Conservation (phyloP, 257 asterid genomes). For the Linaria vulgaris region DNA sequence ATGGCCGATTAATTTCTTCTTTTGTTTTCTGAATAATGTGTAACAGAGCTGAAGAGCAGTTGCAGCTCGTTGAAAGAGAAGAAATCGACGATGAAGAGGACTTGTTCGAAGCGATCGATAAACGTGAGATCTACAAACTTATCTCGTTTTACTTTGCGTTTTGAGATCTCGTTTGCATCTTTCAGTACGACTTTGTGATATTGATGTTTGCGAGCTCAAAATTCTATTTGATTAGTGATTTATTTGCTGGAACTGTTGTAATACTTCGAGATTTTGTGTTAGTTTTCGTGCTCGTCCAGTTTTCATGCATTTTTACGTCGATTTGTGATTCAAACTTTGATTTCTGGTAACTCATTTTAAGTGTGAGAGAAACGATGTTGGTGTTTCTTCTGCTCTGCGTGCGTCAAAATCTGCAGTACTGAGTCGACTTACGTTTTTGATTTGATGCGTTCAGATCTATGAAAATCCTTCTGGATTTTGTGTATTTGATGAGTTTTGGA, state of each 20-base stretch:
- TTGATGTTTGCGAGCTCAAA: constrained; percentile 7
- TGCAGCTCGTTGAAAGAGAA: constrained; percentile 88
- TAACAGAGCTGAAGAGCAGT: constrained; percentile 82
- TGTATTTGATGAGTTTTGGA: neutral
- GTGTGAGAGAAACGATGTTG: too few species aligned
- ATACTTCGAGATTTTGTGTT: neutral
- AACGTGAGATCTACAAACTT: constrained; percentile 35
- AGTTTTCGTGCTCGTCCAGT: neutral
- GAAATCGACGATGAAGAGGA: constrained; percentile 92
- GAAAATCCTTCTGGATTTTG: neutral
- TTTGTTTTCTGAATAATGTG: constrained; percentile 19
- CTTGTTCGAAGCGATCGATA: constrained; percentile 95
- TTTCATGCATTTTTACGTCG: neutral
- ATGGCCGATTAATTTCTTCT: neutral
- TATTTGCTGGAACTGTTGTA: neutral
- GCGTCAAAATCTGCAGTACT: constrained; percentile 5
- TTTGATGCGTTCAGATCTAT: neutral
- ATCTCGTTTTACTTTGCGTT: neutral
- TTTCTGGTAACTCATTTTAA: too few species aligned
- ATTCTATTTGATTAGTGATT: neutral
- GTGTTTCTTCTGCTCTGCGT: neutral
- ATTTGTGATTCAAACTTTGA: neutral
- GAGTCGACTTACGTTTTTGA: constrained; percentile 2
- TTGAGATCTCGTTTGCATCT: constrained; percentile 5
- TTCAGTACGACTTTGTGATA: neutral